Evolutionary conservation across 345 rosid genomes (phyloP), one percentile per base, ranked within the genome.

Genomic region (Geranium rotundifolium): DNA sequence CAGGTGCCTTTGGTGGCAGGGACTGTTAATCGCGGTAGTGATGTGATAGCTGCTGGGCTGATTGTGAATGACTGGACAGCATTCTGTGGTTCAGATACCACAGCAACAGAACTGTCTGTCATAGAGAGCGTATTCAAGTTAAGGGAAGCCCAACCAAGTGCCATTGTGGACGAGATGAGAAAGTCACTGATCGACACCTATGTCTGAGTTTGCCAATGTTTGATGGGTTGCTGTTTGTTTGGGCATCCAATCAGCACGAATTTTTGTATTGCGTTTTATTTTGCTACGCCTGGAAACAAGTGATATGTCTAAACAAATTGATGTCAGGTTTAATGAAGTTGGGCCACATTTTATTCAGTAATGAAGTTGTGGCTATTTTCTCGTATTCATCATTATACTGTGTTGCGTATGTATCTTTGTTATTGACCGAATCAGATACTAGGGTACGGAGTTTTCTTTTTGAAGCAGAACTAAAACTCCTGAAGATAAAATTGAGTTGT

Each of bases 21-120:
- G 67, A 91, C 93, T 0, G 83, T 90, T 30, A 90, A 90, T 74
- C 91, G 91, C 63, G 91, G 97, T 39, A 80, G 91, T 54, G 96
- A 91, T 68, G 98, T 90, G 27, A 82, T 90, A 10, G 95, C 72
- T 63, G 90, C 90, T 0, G 97, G 99, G 55, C 73, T 90, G 95
- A 82, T 80, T 0, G 97, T 90, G 19, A 90, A 90, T 66, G 99
- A 90, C 69, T 90, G 96, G 99, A 81, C 86, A 0, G 78, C 96
- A 46, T 88, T 87, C 69, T 87, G 96, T 1, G 99, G 99, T 1
- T 80, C 96, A 30, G 97, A 93, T 82, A 93, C 99, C 56, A 93
- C 96, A 0, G 96, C 97, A 0, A 86, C 99, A 0, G 95, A 93
- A 72, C 80, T 90, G 39, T 90, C 99, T 3, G 96, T 90, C 17